A percentile compares a stretch with the other conserved stretches of the same genome.
phyloP scores from a whole-genome alignment of 2,329 filamentous ascomycete genomes.

The Fusarium agapanthi region DNA sequence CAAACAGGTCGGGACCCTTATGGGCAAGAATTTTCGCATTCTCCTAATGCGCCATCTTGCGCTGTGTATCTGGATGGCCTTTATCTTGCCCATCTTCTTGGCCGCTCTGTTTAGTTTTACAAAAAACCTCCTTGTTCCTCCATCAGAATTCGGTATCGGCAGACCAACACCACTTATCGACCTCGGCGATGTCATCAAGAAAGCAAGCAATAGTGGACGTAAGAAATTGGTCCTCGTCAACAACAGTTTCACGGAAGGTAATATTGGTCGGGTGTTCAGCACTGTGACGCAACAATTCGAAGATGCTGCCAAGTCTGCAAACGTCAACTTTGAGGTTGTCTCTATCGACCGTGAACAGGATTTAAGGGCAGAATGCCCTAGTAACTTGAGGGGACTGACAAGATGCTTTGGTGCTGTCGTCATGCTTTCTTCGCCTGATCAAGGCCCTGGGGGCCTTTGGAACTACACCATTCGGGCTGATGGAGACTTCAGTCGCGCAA shows the following conservation, averaged over 20 bases:
- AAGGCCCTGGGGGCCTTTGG: constrained; percentile 75
- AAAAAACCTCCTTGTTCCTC: constrained; percentile 83
- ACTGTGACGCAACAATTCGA: constrained; percentile 66
- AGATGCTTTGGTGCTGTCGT: constrained; percentile 77
- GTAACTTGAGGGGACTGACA: constrained; percentile 71
- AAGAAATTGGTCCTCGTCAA: constrained; percentile 82
- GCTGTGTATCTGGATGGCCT: constrained; percentile 63
- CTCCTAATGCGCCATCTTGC: constrained; percentile 62
- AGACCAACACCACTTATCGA: constrained; percentile 67
- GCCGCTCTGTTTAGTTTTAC: constrained; percentile 73
- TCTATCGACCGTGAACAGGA: constrained; percentile 64
- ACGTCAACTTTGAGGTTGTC: constrained; percentile 62
- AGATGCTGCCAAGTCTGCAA: constrained; percentile 61
- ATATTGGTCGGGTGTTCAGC: constrained; percentile 77
- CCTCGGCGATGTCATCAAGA: constrained; percentile 69
- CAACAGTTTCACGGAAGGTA: constrained; percentile 72
- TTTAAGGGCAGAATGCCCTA: constrained; percentile 70
- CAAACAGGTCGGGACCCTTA: constrained; percentile 68
- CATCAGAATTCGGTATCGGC: constrained; percentile 79
- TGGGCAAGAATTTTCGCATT: constrained; percentile 69
- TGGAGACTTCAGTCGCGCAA: constrained; percentile 66
- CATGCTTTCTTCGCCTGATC: constrained; percentile 77
- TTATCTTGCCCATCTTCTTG: constrained; percentile 67
- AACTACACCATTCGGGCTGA: constrained; percentile 88
- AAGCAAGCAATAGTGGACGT: constrained; percentile 64